These are phyloP conservation scores for Carex cristatella DNA, from an alignment of 176 grass and related monocot species.

Conservation along the genomic window DNA sequence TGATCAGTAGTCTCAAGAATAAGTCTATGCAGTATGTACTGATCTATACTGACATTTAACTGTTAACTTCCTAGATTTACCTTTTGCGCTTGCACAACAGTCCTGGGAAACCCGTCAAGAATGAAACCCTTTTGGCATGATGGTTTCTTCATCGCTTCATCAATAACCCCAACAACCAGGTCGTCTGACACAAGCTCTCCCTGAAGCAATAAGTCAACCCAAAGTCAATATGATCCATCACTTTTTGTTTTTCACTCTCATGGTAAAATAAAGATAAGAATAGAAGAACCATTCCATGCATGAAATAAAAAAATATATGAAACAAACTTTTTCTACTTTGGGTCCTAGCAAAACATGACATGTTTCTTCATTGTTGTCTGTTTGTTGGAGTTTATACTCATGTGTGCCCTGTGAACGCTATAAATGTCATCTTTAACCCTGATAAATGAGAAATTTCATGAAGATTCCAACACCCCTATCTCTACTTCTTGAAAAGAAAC, in stretches of 20 bases:
- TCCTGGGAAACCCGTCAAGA: conserved; percentile 95
- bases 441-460: not conserved
- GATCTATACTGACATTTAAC: not conserved
- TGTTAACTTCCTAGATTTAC: conserved; percentile 23
- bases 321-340: not conserved
- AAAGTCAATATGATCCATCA: not conserved
- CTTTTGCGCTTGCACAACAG: conserved; percentile 89
- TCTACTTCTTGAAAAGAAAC: not conserved
- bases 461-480: not conserved
- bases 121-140: conserved; percentile 99
- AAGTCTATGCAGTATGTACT: not conserved
- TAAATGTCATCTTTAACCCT: not conserved
- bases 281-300: not conserved
- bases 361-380: not conserved
- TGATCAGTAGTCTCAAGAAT: not conserved
- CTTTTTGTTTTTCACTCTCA: too few species aligned
- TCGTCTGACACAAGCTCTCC: conserved; percentile 93
- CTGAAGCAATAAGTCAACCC: conserved; percentile 35
- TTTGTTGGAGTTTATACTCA: not conserved
- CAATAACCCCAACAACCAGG: conserved; percentile 95
- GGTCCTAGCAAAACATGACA: not conserved
- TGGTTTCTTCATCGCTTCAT: conserved; percentile 95
- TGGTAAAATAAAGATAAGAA: conserved; percentile 20
- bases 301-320: not conserved
- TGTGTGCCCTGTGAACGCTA: not conserved